phyloP scores from a whole-genome alignment of 2,329 filamentous ascomycete species.

The Trichothecium roseum region DNA sequence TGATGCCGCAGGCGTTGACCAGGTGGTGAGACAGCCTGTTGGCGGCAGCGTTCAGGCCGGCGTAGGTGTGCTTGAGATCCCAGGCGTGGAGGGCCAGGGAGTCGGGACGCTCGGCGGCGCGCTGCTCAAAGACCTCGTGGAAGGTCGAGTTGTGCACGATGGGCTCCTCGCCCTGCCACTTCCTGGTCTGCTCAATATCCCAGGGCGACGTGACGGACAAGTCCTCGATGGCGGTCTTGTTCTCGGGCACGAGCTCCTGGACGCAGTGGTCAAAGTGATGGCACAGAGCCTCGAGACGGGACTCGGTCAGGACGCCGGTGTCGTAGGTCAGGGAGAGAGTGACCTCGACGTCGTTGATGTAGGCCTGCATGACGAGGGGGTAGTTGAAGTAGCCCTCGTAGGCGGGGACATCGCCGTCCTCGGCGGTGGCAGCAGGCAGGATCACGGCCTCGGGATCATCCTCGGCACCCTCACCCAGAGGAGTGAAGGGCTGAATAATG shows the following conservation, averaged over 20 bases:
- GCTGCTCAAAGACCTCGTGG: neutral
- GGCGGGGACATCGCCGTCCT: neutral
- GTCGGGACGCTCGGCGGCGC: neutral
- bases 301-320: neutral
- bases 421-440: too few relatives aligned
- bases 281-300: neutral
- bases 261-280: slow-evolving; percentile 2
- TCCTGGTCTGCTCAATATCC: slow-evolving; percentile 1
- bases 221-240: neutral
- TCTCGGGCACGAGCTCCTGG: slow-evolving; percentile 4
- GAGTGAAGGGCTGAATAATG: slow-evolving; percentile 6
- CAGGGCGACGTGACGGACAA: neutral
- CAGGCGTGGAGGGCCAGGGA: neutral
- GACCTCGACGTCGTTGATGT: slow-evolving; percentile 1
- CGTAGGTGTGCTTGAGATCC: slow-evolving; percentile 2
- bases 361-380: slow-evolving; percentile 4
- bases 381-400: slow-evolving; percentile 5
- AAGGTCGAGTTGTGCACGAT: neutral
- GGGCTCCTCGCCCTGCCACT: neutral
- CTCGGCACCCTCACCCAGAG: too few relatives aligned
- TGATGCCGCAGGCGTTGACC: slow-evolving; percentile 8
- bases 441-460: too few relatives aligned
- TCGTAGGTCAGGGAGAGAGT: slow-evolving; percentile 4
- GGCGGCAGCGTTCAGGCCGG: neutral
- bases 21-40: neutral